These are phyloP conservation scores for Urtica urens DNA, from an alignment of 306 rosid genomes.

Conservation along the genomic window DNA sequence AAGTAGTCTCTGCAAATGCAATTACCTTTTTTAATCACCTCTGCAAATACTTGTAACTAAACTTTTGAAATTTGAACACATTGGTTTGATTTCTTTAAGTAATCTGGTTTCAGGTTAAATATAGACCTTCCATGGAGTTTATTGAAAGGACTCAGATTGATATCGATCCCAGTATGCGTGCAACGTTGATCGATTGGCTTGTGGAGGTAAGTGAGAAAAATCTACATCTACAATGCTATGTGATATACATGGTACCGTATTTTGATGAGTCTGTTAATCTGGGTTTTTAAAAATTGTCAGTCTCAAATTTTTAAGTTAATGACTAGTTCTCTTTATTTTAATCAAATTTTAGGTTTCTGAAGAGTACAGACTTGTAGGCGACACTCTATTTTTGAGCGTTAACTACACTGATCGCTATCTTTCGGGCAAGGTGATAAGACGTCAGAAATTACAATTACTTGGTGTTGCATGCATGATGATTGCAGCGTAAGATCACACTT, in stretches of 20 bases:
- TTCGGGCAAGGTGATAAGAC: slow-evolving; percentile 55
- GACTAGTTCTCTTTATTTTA: slow-evolving; percentile 3
- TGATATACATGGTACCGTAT: background rate
- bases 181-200: slow-evolving; percentile 25
- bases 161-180: slow-evolving; percentile 20
- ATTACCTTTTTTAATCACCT: no score
- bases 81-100: background rate
- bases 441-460: slow-evolving; percentile 57
- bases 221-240: slow-evolving; percentile 9
- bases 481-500: slow-evolving; percentile 53
- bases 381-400: slow-evolving; percentile 62
- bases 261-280: background rate
- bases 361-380: slow-evolving; percentile 62
- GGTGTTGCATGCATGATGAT: slow-evolving; percentile 82
- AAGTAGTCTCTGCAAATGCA: no score
- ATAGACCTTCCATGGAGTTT: slow-evolving; percentile 16
- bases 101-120: slow-evolving; percentile 15
- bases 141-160: slow-evolving; percentile 22
- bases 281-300: background rate
- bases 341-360: slow-evolving; percentile 51
- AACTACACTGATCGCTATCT: slow-evolving; percentile 82
- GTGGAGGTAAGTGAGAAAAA: slow-evolving; percentile 25
- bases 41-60: background rate
- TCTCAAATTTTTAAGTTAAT: background rate
- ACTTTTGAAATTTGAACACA: background rate